These are phyloP conservation scores for Pichia sp. DNA, from an alignment of 1,139 yeast genomes.

Conservation along the genomic window DNA sequence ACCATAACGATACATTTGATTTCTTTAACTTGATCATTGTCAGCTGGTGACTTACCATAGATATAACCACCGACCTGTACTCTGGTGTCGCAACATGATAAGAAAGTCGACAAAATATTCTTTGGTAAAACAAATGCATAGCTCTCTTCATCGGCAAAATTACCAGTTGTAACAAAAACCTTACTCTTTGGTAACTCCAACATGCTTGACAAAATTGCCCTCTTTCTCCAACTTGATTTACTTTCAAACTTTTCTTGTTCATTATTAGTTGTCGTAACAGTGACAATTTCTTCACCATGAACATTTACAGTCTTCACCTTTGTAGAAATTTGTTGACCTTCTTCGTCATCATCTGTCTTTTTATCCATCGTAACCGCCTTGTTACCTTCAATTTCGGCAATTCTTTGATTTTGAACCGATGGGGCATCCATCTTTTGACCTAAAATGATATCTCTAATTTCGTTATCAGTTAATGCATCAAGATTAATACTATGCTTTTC, in stretches of 20 bases:
- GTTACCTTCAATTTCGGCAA: constrained; percentile 73
- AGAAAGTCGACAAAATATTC: constrained; percentile 72
- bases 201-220: constrained; percentile 79
- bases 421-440: constrained; percentile 96
- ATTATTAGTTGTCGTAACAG: constrained; percentile 87
- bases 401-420: constrained; percentile 72
- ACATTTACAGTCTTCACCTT: constrained; percentile 86
- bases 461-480: constrained; percentile 87
- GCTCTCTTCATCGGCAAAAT: constrained; percentile 51
- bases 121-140: constrained; percentile 80
- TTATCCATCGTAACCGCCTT: constrained; percentile 17
- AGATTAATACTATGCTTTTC: constrained; percentile 83
- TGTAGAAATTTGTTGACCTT: constrained; percentile 60
- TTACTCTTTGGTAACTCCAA: constrained; percentile 75
- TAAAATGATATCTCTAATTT: constrained; percentile 87
- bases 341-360: constrained; percentile 28
- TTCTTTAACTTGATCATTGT: constrained; percentile 73
- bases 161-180: constrained; percentile 67
- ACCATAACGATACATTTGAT: constrained; percentile 72
- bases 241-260: constrained; percentile 85
- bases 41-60: constrained; percentile 75
- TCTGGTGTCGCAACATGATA: constrained; percentile 78
- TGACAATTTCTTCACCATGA: constrained; percentile 94
- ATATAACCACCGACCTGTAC: constrained; percentile 81
- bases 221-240: constrained; percentile 86